Conservation (phyloP, 1,284 basidiomycete genomes). For the Cryptococcus sp. region DNA sequence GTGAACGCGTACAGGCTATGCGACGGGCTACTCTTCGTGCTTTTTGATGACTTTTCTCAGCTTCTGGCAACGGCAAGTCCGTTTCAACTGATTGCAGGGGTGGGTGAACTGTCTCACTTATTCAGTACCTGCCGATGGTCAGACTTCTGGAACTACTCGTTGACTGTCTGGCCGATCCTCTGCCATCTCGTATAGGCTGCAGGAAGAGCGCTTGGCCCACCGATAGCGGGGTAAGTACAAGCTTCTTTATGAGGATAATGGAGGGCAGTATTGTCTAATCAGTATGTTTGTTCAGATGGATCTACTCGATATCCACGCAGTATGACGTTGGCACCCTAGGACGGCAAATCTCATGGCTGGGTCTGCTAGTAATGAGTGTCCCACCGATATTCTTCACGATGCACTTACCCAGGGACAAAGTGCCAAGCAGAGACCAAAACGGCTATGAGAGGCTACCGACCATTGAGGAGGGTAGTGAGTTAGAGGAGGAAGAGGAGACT, state of each 20-base stretch:
- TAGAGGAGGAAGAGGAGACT: too few relatives aligned
- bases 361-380: neutral
- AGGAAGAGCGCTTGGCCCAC: neutral
- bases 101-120: conserved; percentile 1
- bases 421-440: neutral
- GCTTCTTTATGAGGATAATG: neutral
- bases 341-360: conserved; percentile 25
- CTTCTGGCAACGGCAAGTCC: conserved; percentile 26
- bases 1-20: conserved; percentile 12
- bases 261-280: neutral
- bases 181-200: neutral
- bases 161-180: neutral
- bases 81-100: conserved; percentile 22
- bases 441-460: too few relatives aligned
- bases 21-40: conserved; percentile 18
- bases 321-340: conserved; percentile 15
- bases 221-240: neutral
- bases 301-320: conserved; percentile 27
- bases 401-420: neutral
- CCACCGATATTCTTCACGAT: neutral
- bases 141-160: too few relatives aligned
- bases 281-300: conserved; percentile 10
- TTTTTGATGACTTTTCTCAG: conserved; percentile 27
- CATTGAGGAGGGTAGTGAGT: too few relatives aligned
- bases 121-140: too few relatives aligned